Evolutionary conservation across 1,284 basidiomycete genomes (phyloP).

Genomic region (Ganoderma lingzhi): DNA sequence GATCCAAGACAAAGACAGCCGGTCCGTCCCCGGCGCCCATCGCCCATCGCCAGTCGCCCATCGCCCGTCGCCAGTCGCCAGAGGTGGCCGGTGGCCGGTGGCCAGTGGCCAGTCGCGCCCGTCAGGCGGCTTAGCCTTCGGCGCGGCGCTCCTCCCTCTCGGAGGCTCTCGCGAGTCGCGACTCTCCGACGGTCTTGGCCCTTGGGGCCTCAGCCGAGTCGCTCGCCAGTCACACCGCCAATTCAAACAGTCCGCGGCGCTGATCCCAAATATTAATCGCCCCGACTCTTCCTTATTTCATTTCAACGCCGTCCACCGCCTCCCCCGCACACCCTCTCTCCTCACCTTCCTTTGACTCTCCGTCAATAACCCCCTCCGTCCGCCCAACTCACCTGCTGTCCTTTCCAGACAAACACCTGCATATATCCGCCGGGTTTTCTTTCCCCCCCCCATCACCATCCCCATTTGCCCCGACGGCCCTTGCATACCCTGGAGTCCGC

Average conservation of each 20-base stretch:
- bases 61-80: background rate
- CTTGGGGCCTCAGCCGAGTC: too few species aligned
- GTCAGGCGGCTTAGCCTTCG: too few species aligned
- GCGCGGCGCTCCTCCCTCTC: too few species aligned
- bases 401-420: background rate
- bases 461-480: too few species aligned
- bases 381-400: background rate
- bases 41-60: background rate
- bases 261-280: slow-evolving; percentile 11
- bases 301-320: background rate
- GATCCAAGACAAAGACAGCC: background rate
- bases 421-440: background rate
- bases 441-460: background rate
- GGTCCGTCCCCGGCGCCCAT: background rate
- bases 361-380: background rate
- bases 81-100: background rate
- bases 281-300: background rate
- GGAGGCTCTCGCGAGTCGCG: too few species aligned
- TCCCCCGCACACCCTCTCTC: slow-evolving; percentile 14
- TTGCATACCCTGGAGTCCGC: background rate
- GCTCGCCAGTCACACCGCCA: too few species aligned
- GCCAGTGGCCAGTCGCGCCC: background rate
- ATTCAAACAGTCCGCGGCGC: slow-evolving; percentile 11
- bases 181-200: too few species aligned
- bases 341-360: slow-evolving; percentile 7